A percentile compares a stretch with the other conserved stretches of the same genome.
Conservation (phyloP, 2,329 filamentous ascomycete species). For the Harringtonia aguacate region DNA sequence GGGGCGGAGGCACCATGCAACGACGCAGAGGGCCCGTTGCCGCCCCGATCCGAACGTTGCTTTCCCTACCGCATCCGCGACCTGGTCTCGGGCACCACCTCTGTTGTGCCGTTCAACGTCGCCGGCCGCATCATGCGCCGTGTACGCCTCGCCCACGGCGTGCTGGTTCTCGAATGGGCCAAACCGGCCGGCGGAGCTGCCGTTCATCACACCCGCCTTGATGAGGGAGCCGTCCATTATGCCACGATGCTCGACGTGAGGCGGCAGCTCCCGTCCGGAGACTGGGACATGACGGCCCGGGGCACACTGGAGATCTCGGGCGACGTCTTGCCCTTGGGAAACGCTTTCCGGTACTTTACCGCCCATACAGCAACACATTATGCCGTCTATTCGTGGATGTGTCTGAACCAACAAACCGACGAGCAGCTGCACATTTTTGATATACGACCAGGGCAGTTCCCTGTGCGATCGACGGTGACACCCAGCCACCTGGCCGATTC, state of each 20-base stretch:
- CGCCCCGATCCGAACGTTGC: conserved; percentile 1
- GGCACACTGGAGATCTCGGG: too few relatives aligned
- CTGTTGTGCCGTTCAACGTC: conserved; percentile 39
- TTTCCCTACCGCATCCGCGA: conserved; percentile 36
- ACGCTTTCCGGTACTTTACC: too few relatives aligned
- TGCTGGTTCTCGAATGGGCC: conserved; percentile 59
- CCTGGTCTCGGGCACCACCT: conserved; percentile 30
- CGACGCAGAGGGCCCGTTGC: too few relatives aligned
- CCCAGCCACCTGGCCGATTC: not conserved
- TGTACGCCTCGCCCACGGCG: conserved; percentile 37
- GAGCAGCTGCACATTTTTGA: not conserved
- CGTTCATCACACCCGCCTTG: too few relatives aligned
- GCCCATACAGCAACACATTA: not conserved
- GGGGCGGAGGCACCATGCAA: too few relatives aligned
- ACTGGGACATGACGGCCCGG: not conserved
- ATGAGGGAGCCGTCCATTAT: conserved; percentile 34
- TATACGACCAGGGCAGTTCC: not conserved
- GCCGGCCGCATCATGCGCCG: conserved; percentile 40
- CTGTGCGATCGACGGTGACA: too few relatives aligned
- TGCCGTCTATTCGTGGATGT: not conserved
- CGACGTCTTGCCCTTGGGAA: too few relatives aligned
- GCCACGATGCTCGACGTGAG: conserved; percentile 46
- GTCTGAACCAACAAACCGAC: not conserved
- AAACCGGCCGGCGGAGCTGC: too few relatives aligned
- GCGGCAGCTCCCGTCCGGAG: not conserved